Percentiles rank a stretch among this genome's conserved stretches.
Conservation (phyloP, 208 protist species). For the Wallacemonas sp. region DNA sequence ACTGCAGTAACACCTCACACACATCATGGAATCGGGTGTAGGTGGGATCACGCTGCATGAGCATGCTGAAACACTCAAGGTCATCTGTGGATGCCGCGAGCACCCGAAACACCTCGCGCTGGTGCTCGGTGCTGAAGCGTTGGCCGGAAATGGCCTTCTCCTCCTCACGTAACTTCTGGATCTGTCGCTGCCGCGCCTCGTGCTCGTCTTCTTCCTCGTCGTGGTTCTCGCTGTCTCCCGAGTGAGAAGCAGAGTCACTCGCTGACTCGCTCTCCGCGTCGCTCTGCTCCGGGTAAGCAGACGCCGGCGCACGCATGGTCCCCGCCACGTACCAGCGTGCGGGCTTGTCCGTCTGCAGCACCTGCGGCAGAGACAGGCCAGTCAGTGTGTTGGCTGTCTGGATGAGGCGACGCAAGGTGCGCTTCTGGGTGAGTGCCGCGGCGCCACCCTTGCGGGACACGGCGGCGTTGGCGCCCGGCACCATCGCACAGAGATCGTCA, state of each 20-base stretch:
- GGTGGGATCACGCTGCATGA: constrained; percentile 72
- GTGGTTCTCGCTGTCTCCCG: constrained; percentile 10
- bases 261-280: neutral
- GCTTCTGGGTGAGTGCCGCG: constrained; percentile 21
- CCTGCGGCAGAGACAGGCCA: constrained; percentile 45
- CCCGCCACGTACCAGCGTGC: constrained; percentile 65
- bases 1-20: constrained; percentile 67
- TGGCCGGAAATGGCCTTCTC: constrained; percentile 72
- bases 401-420: constrained; percentile 54
- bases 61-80: constrained; percentile 74
- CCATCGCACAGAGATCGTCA: constrained; percentile 44
- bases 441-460: constrained; percentile 1
- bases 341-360: constrained; percentile 48
- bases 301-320: constrained; percentile 17
- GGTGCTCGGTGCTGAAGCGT: constrained; percentile 73
- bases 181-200: constrained; percentile 26
- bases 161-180: constrained; percentile 49
- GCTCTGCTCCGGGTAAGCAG: neutral
- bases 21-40: constrained; percentile 70
- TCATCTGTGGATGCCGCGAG: constrained; percentile 62
- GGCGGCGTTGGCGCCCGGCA: constrained; percentile 25
- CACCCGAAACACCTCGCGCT: constrained; percentile 70
- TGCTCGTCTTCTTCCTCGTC: constrained; percentile 25
- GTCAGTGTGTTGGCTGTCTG: constrained; percentile 48
- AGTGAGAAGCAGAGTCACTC: neutral